phyloP scores from a whole-genome alignment of 2,329 filamentous ascomycete species.

The Colletotrichum cordylinicola region DNA sequence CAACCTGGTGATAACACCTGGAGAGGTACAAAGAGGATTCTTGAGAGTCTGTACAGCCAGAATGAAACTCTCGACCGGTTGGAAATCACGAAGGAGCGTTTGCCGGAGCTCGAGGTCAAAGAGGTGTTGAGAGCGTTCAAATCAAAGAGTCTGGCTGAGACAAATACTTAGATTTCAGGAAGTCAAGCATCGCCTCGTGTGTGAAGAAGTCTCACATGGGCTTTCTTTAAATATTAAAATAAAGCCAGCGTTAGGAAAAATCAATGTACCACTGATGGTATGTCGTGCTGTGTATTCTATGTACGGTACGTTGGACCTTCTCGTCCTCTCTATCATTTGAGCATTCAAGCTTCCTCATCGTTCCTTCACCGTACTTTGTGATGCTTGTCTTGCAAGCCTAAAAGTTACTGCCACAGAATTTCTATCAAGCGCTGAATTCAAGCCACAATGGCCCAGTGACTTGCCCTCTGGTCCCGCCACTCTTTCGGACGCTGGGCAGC shows the following conservation, averaged over 20 bases:
- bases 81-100: neutral
- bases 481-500: neutral
- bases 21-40: neutral
- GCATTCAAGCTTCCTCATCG: neutral
- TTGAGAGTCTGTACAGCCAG: neutral
- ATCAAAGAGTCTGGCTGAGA: too few species aligned
- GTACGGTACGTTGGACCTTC: neutral
- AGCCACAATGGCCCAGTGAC: neutral
- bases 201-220: neutral
- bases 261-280: too few species aligned
- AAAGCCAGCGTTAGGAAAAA: neutral
- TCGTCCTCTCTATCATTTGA: neutral
- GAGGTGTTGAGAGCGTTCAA: neutral
- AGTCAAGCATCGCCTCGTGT: neutral
- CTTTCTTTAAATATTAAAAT: neutral
- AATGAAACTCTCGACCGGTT: neutral
- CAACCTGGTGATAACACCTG: too few species aligned
- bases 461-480: neutral
- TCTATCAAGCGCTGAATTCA: neutral
- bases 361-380: neutral
- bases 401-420: neutral
- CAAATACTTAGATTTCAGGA: neutral
- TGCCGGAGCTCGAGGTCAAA: neutral
- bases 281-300: too few species aligned
- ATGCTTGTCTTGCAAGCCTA: neutral